These are phyloP conservation scores for Penicillium sp. DNA, from an alignment of 2,329 filamentous ascomycete species.

Conservation along the genomic window DNA sequence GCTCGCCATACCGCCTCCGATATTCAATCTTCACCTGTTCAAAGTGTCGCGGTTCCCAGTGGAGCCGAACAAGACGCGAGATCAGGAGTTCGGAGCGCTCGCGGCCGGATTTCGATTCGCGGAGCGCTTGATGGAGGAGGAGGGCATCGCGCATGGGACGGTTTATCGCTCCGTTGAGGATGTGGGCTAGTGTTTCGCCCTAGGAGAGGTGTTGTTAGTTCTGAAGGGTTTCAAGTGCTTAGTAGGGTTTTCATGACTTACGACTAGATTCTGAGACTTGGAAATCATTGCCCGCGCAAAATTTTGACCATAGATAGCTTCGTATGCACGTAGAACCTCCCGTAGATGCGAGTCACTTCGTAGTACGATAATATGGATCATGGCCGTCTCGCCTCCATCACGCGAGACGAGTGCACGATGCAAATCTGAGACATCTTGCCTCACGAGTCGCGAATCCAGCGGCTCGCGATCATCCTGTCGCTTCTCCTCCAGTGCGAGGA, in stretches of 20 bases:
- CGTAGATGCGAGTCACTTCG: conserved; percentile 79
- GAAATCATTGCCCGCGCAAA: conserved; percentile 84
- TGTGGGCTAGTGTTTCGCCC: conserved; percentile 92
- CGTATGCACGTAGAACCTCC: conserved; percentile 76
- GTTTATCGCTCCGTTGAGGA: conserved; percentile 96
- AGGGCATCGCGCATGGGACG: conserved; percentile 89
- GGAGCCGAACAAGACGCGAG: conserved; percentile 79
- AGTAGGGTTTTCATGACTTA: too few relatives aligned
- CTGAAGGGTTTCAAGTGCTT: too few relatives aligned
- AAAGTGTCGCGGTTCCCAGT: conserved; percentile 88
- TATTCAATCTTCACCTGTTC: conserved; percentile 77
- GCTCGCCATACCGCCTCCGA: conserved; percentile 69
- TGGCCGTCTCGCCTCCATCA: conserved; percentile 80
- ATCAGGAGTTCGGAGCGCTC: conserved; percentile 86
- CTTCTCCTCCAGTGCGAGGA: conserved; percentile 78
- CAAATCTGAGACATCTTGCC: conserved; percentile 71
- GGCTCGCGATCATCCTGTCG: conserved; percentile 79
- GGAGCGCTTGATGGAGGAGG: conserved; percentile 85
- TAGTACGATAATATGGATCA: conserved; percentile 80
- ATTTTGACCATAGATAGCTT: conserved; percentile 69
- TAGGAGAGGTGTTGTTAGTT: conserved; percentile 39
- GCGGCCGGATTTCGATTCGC: conserved; percentile 65
- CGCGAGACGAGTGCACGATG: conserved; percentile 66
- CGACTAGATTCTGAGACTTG: conserved; percentile 89
- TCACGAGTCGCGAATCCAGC: conserved; percentile 61